Conservation (phyloP, 2,329 filamentous ascomycete species). For the Calonectria naviculata region DNA sequence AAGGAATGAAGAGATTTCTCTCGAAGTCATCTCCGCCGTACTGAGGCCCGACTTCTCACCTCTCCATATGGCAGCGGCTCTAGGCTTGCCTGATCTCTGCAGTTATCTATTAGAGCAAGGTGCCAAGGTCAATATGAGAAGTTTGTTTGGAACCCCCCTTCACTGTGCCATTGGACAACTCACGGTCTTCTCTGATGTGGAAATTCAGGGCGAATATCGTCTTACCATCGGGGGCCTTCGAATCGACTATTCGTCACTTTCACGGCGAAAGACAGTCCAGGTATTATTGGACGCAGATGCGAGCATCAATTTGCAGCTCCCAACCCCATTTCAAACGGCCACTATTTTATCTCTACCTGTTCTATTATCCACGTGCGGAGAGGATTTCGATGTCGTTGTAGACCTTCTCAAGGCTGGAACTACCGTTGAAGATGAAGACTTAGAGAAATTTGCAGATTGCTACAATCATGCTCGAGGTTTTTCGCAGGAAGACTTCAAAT, state of each 20-base stretch:
- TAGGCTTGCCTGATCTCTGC: slow-evolving; percentile 11
- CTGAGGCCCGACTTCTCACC: background rate
- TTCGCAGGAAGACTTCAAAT: too few species aligned
- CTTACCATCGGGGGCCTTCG: background rate
- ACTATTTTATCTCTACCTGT: background rate
- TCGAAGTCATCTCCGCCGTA: background rate
- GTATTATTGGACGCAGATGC: background rate
- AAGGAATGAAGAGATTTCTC: background rate
- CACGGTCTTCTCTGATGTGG: background rate
- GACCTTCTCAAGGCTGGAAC: background rate
- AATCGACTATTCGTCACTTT: too few species aligned
- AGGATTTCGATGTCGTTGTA: background rate
- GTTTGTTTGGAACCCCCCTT: slow-evolving; percentile 6
- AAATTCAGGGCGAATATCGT: background rate
- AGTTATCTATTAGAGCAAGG: background rate
- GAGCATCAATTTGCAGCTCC: background rate
- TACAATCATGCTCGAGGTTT: background rate
- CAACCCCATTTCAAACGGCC: background rate
- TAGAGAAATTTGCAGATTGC: background rate
- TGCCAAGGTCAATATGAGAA: background rate
- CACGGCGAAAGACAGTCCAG: background rate
- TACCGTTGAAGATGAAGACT: background rate
- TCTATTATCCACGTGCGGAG: background rate
- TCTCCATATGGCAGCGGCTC: slow-evolving; percentile 20
- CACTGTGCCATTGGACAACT: slow-evolving; percentile 12